Evolutionary conservation across 805 yeast genomes (phyloP), one percentile per base, ranked within the genome.

Genomic region (Crinitomyces ghanaensis): DNA sequence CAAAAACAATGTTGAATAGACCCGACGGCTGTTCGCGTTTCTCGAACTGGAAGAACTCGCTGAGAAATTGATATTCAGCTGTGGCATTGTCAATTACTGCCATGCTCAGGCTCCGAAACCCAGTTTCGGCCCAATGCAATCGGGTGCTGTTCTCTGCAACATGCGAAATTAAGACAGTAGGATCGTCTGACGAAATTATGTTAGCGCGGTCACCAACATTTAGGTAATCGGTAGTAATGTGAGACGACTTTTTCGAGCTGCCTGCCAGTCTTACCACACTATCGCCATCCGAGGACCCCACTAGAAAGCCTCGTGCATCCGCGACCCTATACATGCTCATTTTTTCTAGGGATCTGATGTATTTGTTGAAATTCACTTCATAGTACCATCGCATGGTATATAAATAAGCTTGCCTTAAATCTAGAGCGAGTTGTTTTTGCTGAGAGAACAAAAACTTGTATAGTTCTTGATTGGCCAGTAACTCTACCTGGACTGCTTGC

Each of bases 381-480:
- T 91, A 91, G 59, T 88, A 91, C 98, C 98, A 91, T 47, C 71
- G 65, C 82, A 91, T 86, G 2, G 97, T 88, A 48, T 74, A 75
- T 13, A 76, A 60, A 53, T 91, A 91, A 0, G 96, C 97, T 46
- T 70, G 69, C 35, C 74, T 67, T 25, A 91, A 64, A 48, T 83
- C 91, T 11, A 60, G 51, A 0, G 94, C 88, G 35, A 91, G 57
- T 5, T 72, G 65, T 6, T 68, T 64, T 37, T 79, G 70, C 31
- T 72, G 69, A 4, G 56, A 47, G 3, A 61, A 53, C 24, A 88
- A 52, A 39, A 81, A 84, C 3, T 58, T 57, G 44, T 59, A 80
- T 1, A 73, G 63, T 32, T 77, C 82, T 39, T 68, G 70, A n/a
- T 75, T 74, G 26, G 65, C 62, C 3, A 83, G 52, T 32, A 91